phyloP scores from a whole-genome alignment of 106 monocot genomes.

The Allium sativum region DNA sequence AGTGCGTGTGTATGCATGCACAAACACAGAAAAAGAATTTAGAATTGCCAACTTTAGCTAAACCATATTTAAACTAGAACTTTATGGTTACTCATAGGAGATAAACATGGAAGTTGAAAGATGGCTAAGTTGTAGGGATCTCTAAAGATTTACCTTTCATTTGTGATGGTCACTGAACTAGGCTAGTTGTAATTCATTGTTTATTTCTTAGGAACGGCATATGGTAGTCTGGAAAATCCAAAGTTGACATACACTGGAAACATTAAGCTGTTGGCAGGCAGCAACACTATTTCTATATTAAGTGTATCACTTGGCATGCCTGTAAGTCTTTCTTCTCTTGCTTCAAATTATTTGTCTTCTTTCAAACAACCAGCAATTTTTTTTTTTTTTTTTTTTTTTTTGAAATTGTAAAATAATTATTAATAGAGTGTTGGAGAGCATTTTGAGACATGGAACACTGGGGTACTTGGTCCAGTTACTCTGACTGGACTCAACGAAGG shows the following conservation, averaged over 20 bases:
- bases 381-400: neutral
- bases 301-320: slow-evolving; percentile 49
- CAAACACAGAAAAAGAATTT: neutral
- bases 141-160: too few species aligned
- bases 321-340: slow-evolving; percentile 15
- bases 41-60: neutral
- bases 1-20: too few species aligned
- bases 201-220: slow-evolving; percentile 27
- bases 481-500: slow-evolving; percentile 56
- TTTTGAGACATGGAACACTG: slow-evolving; percentile 16
- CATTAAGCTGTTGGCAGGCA: slow-evolving; percentile 38
- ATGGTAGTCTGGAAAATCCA: slow-evolving; percentile 21
- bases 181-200: neutral
- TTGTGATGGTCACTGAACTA: neutral
- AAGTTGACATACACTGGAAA: slow-evolving; percentile 31
- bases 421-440: slow-evolving; percentile 29
- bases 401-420: neutral
- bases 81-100: neutral
- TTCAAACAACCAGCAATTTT: neutral
- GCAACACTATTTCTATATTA: slow-evolving; percentile 12
- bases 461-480: slow-evolving; percentile 35
- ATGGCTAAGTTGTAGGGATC: neutral
- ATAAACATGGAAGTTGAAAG: neutral
- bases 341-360: too few species aligned
- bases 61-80: neutral